A percentile compares a stretch with the other conserved stretches of the same genome.
Evolutionary conservation across 768 basidiomycete species (phyloP).

Genomic region (Psilocybe tampanensis): DNA sequence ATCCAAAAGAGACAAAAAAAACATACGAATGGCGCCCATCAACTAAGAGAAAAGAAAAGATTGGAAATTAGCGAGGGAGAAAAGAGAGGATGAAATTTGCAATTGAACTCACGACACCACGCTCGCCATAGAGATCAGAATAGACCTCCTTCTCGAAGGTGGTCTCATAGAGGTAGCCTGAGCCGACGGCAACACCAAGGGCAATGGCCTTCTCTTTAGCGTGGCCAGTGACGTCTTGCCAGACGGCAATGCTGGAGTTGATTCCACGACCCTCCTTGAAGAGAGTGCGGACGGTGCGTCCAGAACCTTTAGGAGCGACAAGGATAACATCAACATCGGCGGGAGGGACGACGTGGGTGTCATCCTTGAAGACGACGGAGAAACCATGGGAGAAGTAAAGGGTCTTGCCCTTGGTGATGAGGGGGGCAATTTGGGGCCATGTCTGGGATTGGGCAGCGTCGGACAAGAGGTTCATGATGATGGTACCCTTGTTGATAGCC

Average conservation of each 20-base stretch:
- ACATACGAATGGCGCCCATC: conserved; percentile 94
- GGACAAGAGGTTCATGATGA: conserved; percentile 99
- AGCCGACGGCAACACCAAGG: conserved; percentile 91
- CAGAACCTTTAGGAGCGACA: conserved; percentile 98
- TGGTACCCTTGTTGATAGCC: conserved; percentile 92
- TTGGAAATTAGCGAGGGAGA: background rate
- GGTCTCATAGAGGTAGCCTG: conserved; percentile 98
- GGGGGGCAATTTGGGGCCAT: conserved; percentile 86
- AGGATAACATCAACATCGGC: conserved; percentile 97
- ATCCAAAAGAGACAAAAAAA: conserved; percentile 14
- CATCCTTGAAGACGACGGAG: conserved; percentile 97
- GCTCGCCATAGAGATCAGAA: conserved; percentile 99
- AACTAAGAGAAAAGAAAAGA: conserved; percentile 49
- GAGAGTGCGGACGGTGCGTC: conserved; percentile 97
- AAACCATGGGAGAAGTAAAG: conserved; percentile 99
- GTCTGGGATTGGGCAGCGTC: conserved; percentile 99
- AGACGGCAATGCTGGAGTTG: conserved; percentile 93
- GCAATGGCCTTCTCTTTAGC: conserved; percentile 97
- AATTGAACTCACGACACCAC: conserved; percentile 84
- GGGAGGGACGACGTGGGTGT: conserved; percentile 93
- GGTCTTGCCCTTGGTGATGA: conserved; percentile 99
- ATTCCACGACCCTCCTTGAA: conserved; percentile 99
- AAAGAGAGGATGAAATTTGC: background rate
- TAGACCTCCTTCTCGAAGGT: conserved; percentile 99
- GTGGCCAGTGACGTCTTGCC: conserved; percentile 97